phyloP scores from a whole-genome alignment of 2,329 filamentous ascomycete species.

The Aspergillus pseudoviridinutans region DNA sequence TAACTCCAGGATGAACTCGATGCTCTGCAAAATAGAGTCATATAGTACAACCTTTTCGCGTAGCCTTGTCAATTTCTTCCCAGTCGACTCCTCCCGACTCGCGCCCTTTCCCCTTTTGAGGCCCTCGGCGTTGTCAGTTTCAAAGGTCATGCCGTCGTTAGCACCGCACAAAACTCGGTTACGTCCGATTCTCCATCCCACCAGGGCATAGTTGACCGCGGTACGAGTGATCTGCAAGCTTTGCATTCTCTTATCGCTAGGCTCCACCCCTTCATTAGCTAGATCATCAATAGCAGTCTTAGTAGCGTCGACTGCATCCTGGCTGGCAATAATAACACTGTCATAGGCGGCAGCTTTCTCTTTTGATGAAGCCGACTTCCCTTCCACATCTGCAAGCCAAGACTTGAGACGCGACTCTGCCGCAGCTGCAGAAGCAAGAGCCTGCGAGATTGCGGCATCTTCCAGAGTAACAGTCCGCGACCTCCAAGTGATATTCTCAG shows the following conservation, averaged over 20 bases:
- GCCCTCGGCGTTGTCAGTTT: conserved; percentile 44
- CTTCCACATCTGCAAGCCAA: conserved; percentile 42
- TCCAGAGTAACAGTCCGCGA: conserved; percentile 81
- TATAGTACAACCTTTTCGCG: conserved; percentile 87
- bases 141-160: conserved; percentile 67
- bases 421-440: conserved; percentile 65
- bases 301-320: conserved; percentile 90
- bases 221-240: conserved; percentile 87
- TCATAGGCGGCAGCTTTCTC: conserved; percentile 87
- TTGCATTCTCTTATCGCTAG: conserved; percentile 84
- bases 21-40: conserved; percentile 82
- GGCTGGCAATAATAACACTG: conserved; percentile 80
- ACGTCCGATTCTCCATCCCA: conserved; percentile 90
- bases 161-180: conserved; percentile 85
- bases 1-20: conserved; percentile 84
- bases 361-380: conserved; percentile 39
- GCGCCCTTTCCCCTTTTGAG: conserved; percentile 51
- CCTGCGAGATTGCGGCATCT: conserved; percentile 85
- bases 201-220: conserved; percentile 87
- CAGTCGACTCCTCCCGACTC: conserved; percentile 62
- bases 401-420: conserved; percentile 51
- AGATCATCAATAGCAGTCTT: conserved; percentile 92
- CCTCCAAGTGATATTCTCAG: conserved; percentile 80
- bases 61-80: conserved; percentile 72
- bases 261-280: conserved; percentile 73